Evolutionary conservation across 495 filamentous ascomycete species (phyloP).

Genomic region (Hypoxylon crocopeplum): DNA sequence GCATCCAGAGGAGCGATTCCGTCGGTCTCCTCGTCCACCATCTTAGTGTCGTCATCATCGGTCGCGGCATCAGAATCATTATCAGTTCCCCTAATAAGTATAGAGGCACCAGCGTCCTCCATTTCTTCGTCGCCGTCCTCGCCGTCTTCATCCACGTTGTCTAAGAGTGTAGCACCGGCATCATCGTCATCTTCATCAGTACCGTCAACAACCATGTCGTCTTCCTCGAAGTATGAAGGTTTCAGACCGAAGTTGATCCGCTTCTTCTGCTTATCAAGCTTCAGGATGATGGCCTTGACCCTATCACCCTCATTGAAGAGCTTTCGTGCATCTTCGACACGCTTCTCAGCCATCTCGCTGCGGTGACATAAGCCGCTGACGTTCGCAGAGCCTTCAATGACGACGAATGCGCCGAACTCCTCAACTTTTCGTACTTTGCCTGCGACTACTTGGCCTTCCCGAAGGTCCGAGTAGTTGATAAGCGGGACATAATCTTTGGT

Average conservation of each 20-base stretch:
- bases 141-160: constrained; percentile 54
- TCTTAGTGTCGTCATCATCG: constrained; percentile 59
- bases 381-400: constrained; percentile 81
- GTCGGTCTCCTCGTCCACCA: constrained; percentile 49
- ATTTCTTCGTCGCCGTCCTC: constrained; percentile 52
- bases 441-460: constrained; percentile 78
- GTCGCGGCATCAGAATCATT: constrained; percentile 45
- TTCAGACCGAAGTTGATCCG: constrained; percentile 90
- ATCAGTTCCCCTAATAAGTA: constrained; percentile 56
- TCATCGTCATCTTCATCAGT: constrained; percentile 55
- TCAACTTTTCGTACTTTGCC: constrained; percentile 92
- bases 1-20: constrained; percentile 69
- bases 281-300: constrained; percentile 88
- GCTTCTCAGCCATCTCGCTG: constrained; percentile 84
- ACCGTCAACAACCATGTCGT: constrained; percentile 61
- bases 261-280: constrained; percentile 72
- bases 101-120: constrained; percentile 60
- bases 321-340: constrained; percentile 77
- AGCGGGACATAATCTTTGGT: constrained; percentile 79
- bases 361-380: constrained; percentile 92
- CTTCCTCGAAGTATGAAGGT: constrained; percentile 82
- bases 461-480: constrained; percentile 72
- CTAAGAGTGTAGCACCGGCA: constrained; percentile 53
- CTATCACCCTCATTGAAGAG: constrained; percentile 86
- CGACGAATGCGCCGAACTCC: constrained; percentile 93